Evolutionary conservation across 2,329 filamentous ascomycete genomes (phyloP).

Genomic region (Ampelomyces quisqualis): DNA sequence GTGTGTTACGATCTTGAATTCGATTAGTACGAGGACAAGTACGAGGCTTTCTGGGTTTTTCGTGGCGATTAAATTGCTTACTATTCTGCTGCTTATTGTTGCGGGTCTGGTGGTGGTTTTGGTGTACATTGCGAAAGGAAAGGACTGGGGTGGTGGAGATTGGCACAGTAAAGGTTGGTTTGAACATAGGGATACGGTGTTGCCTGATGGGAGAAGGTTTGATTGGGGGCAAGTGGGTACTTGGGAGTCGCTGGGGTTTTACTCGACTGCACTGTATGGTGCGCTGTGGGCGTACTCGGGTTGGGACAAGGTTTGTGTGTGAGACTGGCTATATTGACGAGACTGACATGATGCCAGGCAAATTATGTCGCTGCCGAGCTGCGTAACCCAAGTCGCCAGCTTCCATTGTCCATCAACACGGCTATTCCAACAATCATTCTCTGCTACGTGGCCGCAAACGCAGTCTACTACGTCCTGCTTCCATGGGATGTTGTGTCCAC

Average conservation of each 20-base stretch:
- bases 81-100: constrained; percentile 39
- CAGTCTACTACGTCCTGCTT: constrained; percentile 63
- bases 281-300: constrained; percentile 40
- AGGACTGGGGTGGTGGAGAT: constrained; percentile 36
- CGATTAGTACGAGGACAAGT: constrained; percentile 48
- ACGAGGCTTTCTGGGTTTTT: constrained; percentile 44
- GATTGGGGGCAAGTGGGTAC: constrained; percentile 45
- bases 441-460: constrained; percentile 62
- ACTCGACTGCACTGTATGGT: constrained; percentile 57
- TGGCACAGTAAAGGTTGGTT: constrained; percentile 42
- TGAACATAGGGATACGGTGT: constrained; percentile 26
- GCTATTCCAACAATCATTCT: constrained; percentile 62
- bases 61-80: constrained; percentile 41
- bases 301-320: constrained; percentile 38
- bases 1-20: constrained; percentile 46
- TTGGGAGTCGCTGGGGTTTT: constrained; percentile 63
- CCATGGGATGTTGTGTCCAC: constrained; percentile 61
- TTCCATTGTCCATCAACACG: constrained; percentile 63
- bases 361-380: constrained; percentile 45
- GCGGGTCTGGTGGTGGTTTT: constrained; percentile 39
- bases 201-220: constrained; percentile 34
- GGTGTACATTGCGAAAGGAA: constrained; percentile 27
- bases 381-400: constrained; percentile 39
- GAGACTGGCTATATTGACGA: neutral
- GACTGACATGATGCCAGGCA: constrained; percentile 21